Evolutionary conservation across 1,284 basidiomycete genomes (phyloP).

Genomic region (Pascua sp.): DNA sequence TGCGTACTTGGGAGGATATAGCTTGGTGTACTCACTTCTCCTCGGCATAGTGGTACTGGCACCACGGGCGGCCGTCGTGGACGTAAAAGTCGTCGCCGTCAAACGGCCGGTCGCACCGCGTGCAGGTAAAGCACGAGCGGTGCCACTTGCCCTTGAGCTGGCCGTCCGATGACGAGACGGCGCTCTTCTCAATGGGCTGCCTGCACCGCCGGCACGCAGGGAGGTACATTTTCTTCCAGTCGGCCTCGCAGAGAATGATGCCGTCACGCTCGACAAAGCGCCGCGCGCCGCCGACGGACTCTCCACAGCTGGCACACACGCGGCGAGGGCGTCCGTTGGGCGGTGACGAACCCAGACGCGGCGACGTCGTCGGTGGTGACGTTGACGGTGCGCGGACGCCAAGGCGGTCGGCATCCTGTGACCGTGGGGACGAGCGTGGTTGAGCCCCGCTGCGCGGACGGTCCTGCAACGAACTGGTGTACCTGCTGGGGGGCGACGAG

Average conservation of each 20-base stretch:
- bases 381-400: not conserved
- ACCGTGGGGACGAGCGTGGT: not conserved
- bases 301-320: slow-evolving; percentile 64
- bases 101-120: slow-evolving; percentile 77
- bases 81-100: slow-evolving; percentile 85
- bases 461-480: slow-evolving; percentile 1
- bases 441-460: not conserved
- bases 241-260: slow-evolving; percentile 71
- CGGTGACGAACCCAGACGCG: not conserved
- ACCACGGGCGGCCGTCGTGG: slow-evolving; percentile 76
- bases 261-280: slow-evolving; percentile 69
- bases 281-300: slow-evolving; percentile 64
- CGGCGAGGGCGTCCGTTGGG: slow-evolving; percentile 4
- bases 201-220: slow-evolving; percentile 79
- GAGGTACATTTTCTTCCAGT: slow-evolving; percentile 91
- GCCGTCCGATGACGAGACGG: slow-evolving; percentile 83
- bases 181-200: slow-evolving; percentile 77
- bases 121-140: slow-evolving; percentile 79
- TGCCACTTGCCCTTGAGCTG: slow-evolving; percentile 91
- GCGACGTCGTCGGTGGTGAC: not conserved
- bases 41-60: slow-evolving; percentile 85
- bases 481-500: not conserved
- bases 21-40: slow-evolving; percentile 56
- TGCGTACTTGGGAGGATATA: not conserved
- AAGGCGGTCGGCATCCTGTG: not conserved